Percentiles rank a stretch among this genome's conserved stretches.
Evolutionary conservation across 169 alveolate genomes (phyloP).

Genomic region (Eimeria acervulina): DNA sequence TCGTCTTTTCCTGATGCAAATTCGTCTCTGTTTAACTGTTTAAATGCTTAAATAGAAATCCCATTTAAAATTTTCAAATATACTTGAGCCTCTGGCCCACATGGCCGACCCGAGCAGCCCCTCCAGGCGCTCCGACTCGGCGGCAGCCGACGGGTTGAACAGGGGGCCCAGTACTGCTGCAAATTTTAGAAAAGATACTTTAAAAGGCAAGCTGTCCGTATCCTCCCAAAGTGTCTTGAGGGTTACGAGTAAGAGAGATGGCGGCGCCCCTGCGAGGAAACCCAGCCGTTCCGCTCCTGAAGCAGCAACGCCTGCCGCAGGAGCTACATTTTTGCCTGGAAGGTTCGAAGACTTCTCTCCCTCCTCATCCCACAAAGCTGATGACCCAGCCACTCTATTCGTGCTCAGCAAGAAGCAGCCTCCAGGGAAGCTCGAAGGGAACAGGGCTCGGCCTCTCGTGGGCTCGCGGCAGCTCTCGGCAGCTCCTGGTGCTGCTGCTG

Average conservation of each 20-base stretch:
- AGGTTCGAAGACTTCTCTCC: background rate
- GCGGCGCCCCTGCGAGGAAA: background rate
- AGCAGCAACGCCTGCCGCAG: background rate
- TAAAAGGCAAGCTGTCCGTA: background rate
- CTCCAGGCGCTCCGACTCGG: constrained; percentile 23
- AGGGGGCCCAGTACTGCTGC: background rate
- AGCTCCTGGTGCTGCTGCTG: background rate
- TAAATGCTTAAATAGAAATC: background rate
- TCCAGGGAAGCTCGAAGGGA: background rate
- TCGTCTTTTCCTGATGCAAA: background rate
- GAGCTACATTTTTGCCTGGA: constrained; percentile 7
- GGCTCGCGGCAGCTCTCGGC: background rate
- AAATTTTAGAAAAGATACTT: background rate
- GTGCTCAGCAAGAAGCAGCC: constrained; percentile 22
- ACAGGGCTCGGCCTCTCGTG: background rate
- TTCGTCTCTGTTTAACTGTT: background rate
- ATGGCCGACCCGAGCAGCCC: constrained; percentile 23
- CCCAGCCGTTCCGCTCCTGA: background rate
- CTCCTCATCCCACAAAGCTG: constrained; percentile 12
- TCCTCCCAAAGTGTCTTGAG: background rate
- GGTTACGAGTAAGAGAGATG: background rate
- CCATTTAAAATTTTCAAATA: background rate
- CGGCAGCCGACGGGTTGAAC: constrained; percentile 1
- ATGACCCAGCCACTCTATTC: constrained; percentile 8
- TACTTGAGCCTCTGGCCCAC: background rate